Conservation (phyloP, 371 early-diverging fungal genomes). For the Fennellomyces sp. region DNA sequence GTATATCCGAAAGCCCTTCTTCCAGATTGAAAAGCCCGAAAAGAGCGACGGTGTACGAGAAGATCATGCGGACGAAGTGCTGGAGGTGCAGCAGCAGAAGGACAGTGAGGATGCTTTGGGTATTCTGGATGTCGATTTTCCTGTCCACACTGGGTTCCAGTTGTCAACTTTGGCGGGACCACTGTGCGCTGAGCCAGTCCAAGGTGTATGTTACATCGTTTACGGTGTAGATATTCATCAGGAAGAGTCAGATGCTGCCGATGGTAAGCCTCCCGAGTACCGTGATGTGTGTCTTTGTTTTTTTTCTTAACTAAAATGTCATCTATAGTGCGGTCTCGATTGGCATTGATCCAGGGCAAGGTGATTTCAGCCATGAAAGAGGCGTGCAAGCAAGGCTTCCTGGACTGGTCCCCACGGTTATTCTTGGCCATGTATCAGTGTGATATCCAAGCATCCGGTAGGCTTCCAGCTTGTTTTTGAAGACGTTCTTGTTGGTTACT, state of each 20-base stretch:
- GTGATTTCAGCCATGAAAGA: constrained; percentile 88
- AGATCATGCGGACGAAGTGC: constrained; percentile 38
- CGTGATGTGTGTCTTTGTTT: constrained; percentile 18
- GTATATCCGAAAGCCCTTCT: constrained; percentile 54
- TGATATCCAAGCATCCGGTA: constrained; percentile 90
- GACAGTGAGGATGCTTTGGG: constrained; percentile 16
- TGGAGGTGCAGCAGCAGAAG: constrained; percentile 24
- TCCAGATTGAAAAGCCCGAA: constrained; percentile 29
- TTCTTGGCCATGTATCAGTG: constrained; percentile 95
- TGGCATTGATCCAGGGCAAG: constrained; percentile 77
- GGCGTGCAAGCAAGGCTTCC: constrained; percentile 81
- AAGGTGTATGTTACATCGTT: constrained; percentile 87
- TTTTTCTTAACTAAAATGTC: neutral
- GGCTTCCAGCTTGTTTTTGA: too few species aligned
- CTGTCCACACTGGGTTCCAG: constrained; percentile 93
- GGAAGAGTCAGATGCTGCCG: constrained; percentile 25
- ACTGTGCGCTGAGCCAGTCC: constrained; percentile 92
- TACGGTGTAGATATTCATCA: constrained; percentile 66
- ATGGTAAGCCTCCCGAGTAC: constrained; percentile 32
- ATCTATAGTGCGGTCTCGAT: constrained; percentile 47
- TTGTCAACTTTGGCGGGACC: constrained; percentile 91
- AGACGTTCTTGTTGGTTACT: too few species aligned
- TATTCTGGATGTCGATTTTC: constrained; percentile 73
- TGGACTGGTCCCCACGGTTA: constrained; percentile 94
- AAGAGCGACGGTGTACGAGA: constrained; percentile 13